phyloP scores from a whole-genome alignment of 2,329 filamentous ascomycete species.

The Nemania diffusa region DNA sequence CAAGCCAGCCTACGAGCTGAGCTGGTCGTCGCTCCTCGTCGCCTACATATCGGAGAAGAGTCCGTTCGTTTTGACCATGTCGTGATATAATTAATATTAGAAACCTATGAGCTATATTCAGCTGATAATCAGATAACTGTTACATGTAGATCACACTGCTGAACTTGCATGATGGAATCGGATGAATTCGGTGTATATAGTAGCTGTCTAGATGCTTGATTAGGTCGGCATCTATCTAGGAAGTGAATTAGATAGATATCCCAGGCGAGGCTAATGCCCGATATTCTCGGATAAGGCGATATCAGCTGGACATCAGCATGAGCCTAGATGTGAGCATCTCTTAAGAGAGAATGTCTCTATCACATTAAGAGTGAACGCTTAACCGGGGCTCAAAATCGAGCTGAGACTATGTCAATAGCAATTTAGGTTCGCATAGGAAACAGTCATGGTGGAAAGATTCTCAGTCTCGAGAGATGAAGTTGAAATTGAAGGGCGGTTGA shows the following conservation, averaged over 20 bases:
- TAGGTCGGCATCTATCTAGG: neutral
- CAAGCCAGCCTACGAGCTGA: neutral
- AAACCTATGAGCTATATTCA: neutral
- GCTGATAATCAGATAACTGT: neutral
- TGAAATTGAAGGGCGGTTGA: neutral
- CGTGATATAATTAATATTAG: neutral
- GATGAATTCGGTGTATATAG: neutral
- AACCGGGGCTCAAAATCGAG: too few species aligned
- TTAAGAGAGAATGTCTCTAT: neutral
- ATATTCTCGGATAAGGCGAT: neutral
- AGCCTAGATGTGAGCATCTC: neutral
- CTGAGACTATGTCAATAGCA: neutral
- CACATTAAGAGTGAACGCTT: too few species aligned
- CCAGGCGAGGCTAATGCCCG: neutral
- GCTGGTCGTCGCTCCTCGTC: neutral
- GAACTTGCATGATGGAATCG: neutral
- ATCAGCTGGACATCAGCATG: neutral
- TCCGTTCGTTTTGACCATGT: neutral
- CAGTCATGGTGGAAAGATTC: neutral
- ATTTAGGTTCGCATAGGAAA: neutral
- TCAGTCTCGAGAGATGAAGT: neutral
- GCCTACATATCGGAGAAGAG: neutral
- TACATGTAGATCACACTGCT: neutral
- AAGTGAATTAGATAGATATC: neutral
- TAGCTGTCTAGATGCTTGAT: neutral